Base-by-base conservation (phyloP, 164 flowering plant genomes). In the Vitis rupestris region DNA sequence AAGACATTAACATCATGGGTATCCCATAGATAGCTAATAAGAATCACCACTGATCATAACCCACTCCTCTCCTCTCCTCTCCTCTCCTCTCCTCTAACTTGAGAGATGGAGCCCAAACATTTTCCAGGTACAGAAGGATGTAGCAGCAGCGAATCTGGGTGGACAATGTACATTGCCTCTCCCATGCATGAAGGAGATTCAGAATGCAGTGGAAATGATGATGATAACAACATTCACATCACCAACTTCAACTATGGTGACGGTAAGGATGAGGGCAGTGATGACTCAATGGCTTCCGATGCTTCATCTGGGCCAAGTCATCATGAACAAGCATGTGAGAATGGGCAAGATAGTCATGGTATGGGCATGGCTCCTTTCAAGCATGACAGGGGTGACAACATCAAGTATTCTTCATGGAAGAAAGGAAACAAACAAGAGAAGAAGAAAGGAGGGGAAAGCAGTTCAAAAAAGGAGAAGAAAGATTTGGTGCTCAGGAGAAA, bases 231-330 rank as follows among this genome's bases (percentile, higher is more conserved):
- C 17, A 59, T 54, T 6, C 52, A 23, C 17, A 4, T 62, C 50
- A 1, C 11, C 10, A 50, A 7, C 0, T 16, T 63, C 2, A 19
- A 44, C 8, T 9, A 54, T 50, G 23, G 9, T 16, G 61, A 44
- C 30, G 68, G 27, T 10, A 68, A 53, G 51, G 74, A 48, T 58
- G 70, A 59, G 29, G 87, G 82, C n/a, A 87, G 88, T n/a, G 94
- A 90, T 74, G 94, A 91, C 67, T 90, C 94, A 0, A 86, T 91
- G 97, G 89, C 83, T 47, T 91, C 97, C 19, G 97, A 91, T 80
- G 97, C 97, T 14, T 88, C 94, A 14, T 90, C 97, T 10, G 90
- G 89, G 48, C 90, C 92, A 10, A 79, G 75, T 44, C 74, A 78
- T 54, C 79, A 27, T 30, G 76, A 77, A 16, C 68, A 69, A 10